Conservation (phyloP, 768 basidiomycete genomes). For the Lactarius akahatsu region DNA sequence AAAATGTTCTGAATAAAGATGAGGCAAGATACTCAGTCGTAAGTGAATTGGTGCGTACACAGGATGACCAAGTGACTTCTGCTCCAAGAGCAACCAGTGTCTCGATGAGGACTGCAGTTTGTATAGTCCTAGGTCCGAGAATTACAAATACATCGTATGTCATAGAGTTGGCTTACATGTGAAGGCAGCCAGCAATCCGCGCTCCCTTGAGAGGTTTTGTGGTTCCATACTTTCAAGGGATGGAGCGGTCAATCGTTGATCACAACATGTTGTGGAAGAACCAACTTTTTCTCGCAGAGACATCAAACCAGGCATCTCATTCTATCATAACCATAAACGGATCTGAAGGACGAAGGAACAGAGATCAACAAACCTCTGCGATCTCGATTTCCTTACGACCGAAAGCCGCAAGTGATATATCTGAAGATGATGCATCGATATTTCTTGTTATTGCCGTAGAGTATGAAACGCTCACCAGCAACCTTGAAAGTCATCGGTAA, state of each 20-base stretch:
- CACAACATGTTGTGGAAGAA: constrained; percentile 18
- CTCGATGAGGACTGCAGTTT: constrained; percentile 98
- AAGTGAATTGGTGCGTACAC: constrained; percentile 50
- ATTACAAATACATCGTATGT: constrained; percentile 19
- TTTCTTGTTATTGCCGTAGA: constrained; percentile 5
- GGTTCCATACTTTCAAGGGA: constrained; percentile 59
- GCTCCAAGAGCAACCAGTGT: constrained; percentile 94
- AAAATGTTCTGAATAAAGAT: constrained; percentile 84
- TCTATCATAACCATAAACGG: constrained; percentile 42
- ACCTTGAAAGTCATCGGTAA: constrained; percentile 83
- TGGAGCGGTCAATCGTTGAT: constrained; percentile 27
- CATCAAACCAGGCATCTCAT: constrained; percentile 96
- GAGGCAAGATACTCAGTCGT: constrained; percentile 3
- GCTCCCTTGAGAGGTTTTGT: constrained; percentile 89
- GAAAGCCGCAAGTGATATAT: constrained; percentile 97
- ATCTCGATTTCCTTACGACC: constrained; percentile 99
- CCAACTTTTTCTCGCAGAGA: constrained; percentile 83
- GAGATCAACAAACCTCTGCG: constrained; percentile 72
- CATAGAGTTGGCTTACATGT: constrained; percentile 62
- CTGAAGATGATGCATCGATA: constrained; percentile 40
- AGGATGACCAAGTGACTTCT: constrained; percentile 98
- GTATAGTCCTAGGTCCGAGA: constrained; percentile 75
- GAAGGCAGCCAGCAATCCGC: constrained; percentile 95
- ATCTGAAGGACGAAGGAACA: constrained; percentile 27
- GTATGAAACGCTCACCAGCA: constrained; percentile 54